Conservation (phyloP, 257 asterid genomes). For the Plantago major region DNA sequence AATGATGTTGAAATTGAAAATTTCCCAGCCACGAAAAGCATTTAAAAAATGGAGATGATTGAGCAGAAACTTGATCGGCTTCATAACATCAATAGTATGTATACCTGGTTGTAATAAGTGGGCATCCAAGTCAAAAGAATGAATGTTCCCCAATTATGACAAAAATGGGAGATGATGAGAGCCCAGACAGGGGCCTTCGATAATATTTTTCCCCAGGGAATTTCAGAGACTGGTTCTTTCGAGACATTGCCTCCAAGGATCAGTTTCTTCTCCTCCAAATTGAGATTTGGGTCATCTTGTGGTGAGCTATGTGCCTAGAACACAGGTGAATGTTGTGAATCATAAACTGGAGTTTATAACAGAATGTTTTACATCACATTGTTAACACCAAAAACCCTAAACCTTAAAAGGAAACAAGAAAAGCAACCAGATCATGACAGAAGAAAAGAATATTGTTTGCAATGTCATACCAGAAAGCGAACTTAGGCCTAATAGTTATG, state of each 20-base stretch:
- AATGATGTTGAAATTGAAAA: background rate
- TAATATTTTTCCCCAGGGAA: constrained; percentile 89
- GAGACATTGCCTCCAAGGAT: constrained; percentile 59
- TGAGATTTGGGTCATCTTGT: constrained; percentile 64
- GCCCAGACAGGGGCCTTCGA: constrained; percentile 98
- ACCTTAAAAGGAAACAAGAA: background rate
- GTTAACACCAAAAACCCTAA: constrained; percentile 3
- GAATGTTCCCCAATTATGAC: constrained; percentile 99
- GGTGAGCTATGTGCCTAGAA: constrained; percentile 92
- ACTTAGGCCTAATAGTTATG: too few species aligned
- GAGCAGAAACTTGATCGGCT: constrained; percentile 12
- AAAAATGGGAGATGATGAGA: constrained; percentile 94
- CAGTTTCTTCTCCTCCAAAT: constrained; percentile 54
- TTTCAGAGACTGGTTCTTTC: constrained; percentile 67
- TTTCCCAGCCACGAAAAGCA: constrained; percentile 3
- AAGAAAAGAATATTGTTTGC: background rate
- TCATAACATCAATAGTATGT: constrained; percentile 13
- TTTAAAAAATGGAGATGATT: background rate
- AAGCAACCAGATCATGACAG: background rate
- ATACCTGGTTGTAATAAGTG: constrained; percentile 92
- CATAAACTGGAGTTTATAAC: background rate
- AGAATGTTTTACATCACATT: background rate
- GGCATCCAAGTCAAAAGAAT: constrained; percentile 99
- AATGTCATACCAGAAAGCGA: too few species aligned
- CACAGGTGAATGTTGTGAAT: constrained; percentile 17